Base-by-base conservation (phyloP, 495 filamentous ascomycete species). In the Bryoglossum gracile region DNA sequence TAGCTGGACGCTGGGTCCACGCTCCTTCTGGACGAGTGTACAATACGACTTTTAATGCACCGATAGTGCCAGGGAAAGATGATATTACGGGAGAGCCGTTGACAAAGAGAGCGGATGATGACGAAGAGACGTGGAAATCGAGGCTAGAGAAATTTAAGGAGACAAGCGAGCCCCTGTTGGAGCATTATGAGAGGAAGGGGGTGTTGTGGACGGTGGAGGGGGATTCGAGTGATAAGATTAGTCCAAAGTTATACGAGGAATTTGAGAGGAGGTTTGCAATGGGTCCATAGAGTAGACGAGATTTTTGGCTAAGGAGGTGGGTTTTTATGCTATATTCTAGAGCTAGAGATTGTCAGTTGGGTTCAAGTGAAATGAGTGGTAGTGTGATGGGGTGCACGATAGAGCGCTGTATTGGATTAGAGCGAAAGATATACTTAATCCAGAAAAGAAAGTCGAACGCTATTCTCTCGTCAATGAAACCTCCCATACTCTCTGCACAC, bases 181-280 rank as follows among this genome's bases (percentile, higher is more conserved):
- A 95, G 53, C 87, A 95, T 66, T 98, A 98, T 62, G 82, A 86
- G 17, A 75, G 75, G 52, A 82, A 84, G 55, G 87, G 87, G n/a
- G 83, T 94, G 25, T 64, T 98, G 47, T 91, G 84, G 86, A 84
- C 82, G 24, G 89, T 96, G 2, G 67, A 85, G 53, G 92, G 92
- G 8, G 78, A 91, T 58, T 87, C 81, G 54, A 94, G 86, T 55
- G 84, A 98, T 65, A 91, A 97, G 74, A 98, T 98, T 44, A 89
- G 76, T 14, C 92, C 92, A 6, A 78, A 86, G 67, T 66, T 98
- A 10, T 81, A 86, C 57, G 69, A 72, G 8, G 91, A 94, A 66
- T 81, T 98, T 60, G 81, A 83, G 65, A 74, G 68, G 48, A 71
- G 82, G 47, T 98, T 98, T 72, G 75, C 41, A 0, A 42, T n/a